These are phyloP conservation scores for Wickerhamomyces queroliae DNA, from an alignment of 805 yeast genomes.

Conservation along the genomic window DNA sequence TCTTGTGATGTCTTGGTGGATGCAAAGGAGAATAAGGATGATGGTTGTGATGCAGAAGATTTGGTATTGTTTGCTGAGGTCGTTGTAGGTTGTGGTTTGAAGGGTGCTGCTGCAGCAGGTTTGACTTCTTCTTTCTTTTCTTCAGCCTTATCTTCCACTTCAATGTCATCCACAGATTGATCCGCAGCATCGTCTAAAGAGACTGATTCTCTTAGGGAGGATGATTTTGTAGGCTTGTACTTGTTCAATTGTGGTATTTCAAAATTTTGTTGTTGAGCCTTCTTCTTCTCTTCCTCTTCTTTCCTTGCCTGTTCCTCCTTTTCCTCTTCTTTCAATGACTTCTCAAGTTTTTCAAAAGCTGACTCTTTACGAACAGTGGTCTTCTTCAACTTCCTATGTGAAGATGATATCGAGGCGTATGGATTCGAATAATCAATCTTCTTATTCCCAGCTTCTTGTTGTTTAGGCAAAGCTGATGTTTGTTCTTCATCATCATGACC, in stretches of 20 bases:
- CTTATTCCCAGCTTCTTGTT: constrained; percentile 2
- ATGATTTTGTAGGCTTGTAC: constrained; percentile 32
- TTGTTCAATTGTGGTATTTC: constrained; percentile 9
- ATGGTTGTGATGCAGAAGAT: too few species aligned
- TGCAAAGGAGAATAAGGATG: too few species aligned
- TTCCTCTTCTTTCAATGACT: constrained; percentile 9
- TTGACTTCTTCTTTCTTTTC: neutral
- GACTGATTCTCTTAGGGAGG: constrained; percentile 29
- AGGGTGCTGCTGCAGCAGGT: neutral
- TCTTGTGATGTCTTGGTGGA: too few species aligned
- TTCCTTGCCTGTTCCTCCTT: neutral
- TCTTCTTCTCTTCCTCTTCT: neutral
- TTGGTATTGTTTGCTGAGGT: too few species aligned
- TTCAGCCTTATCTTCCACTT: neutral
- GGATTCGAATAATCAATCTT: constrained; percentile 33
- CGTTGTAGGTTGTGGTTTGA: neutral
- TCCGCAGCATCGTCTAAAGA: constrained; percentile 13
- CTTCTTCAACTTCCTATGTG: constrained; percentile 8
- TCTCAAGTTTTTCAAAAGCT: constrained; percentile 17
- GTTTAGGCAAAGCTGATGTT: constrained; percentile 8
- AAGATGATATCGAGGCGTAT: constrained; percentile 25
- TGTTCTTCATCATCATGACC: constrained; percentile 15
- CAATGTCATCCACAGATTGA: constrained; percentile 3
- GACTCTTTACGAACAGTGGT: constrained; percentile 8
- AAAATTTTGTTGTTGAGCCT: constrained; percentile 1